Percentiles rank a stretch among this genome's conserved stretches.
Evolutionary conservation across 768 basidiomycete genomes (phyloP).

Genomic region (Suillus decipiens): DNA sequence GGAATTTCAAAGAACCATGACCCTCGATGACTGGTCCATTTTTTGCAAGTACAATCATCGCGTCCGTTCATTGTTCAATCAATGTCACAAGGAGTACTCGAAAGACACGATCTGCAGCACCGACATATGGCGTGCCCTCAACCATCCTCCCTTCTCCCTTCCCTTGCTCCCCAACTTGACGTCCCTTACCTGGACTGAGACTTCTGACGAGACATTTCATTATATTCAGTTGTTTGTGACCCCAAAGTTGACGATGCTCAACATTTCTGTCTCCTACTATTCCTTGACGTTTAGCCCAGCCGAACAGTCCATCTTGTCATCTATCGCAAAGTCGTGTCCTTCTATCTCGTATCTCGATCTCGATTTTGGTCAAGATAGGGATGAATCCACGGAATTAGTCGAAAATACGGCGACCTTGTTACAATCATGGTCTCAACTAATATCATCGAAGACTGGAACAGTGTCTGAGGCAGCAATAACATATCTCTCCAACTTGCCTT

Average conservation of each 20-base stretch:
- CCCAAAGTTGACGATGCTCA: not conserved
- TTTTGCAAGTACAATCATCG: conserved; percentile 28
- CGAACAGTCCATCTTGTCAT: not conserved
- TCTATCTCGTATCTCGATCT: not conserved
- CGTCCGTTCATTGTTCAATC: conserved; percentile 12
- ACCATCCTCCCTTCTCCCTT: not conserved
- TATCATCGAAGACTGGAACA: not conserved
- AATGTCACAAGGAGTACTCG: too few species aligned
- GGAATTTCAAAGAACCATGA: conserved; percentile 29
- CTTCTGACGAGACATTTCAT: not conserved
- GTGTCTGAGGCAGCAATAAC: not conserved
- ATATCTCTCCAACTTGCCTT: not conserved
- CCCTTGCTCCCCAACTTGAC: not conserved
- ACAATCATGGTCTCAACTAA: not conserved
- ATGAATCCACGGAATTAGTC: too few species aligned
- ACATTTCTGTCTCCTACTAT: too few species aligned
- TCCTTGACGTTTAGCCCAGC: too few species aligned
- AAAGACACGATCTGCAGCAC: too few species aligned
- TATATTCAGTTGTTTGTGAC: not conserved
- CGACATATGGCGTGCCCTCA: not conserved
- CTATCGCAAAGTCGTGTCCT: not conserved
- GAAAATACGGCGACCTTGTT: not conserved
- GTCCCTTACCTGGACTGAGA: not conserved
- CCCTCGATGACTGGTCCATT: conserved; percentile 27
- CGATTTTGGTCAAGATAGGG: not conserved